Evolutionary conservation across 148 eudicot species (phyloP).

Genomic region (Nyssa sinensis): DNA sequence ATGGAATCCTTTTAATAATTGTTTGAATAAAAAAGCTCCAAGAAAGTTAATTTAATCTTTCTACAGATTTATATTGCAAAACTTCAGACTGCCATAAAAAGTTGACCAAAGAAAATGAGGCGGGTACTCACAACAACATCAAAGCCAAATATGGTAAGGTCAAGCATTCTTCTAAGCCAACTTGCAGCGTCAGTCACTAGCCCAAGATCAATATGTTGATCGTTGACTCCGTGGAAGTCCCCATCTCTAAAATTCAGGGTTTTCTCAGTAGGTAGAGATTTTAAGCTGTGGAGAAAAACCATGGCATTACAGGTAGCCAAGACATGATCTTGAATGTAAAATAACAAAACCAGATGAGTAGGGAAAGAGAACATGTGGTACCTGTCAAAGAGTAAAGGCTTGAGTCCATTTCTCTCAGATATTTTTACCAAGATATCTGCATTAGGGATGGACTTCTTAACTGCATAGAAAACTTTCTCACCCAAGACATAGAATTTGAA

Average conservation of each 20-base stretch:
- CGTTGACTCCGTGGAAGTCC: conserved; percentile 16
- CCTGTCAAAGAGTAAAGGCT: conserved; percentile 88
- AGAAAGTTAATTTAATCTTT: not conserved
- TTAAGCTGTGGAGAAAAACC: conserved; percentile 51
- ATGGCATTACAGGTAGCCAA: not conserved
- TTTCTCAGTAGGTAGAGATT: conserved; percentile 70
- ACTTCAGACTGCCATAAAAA: not conserved
- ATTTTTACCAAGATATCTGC: conserved; percentile 50
- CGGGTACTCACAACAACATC: conserved; percentile 85
- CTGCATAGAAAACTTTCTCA: conserved; percentile 65
- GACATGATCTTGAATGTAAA: not conserved
- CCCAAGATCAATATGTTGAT: conserved; percentile 48
- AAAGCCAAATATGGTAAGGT: conserved; percentile 88
- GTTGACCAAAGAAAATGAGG: conserved; percentile 2
- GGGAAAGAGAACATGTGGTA: conserved; percentile 14
- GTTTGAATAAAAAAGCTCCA: not conserved
- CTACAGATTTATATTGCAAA: not conserved
- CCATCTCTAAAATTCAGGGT: conserved; percentile 27
- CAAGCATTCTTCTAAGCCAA: conserved; percentile 65
- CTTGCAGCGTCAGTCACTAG: conserved; percentile 77
- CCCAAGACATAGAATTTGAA: conserved; percentile 87
- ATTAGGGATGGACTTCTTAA: conserved; percentile 79
- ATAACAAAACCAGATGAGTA: conserved; percentile 1
- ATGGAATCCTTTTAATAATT: not conserved
- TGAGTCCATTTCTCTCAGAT: conserved; percentile 43